phyloP scores from a whole-genome alignment of 2,329 filamentous ascomycete species.

The Neopestalotiopsis sp. region DNA sequence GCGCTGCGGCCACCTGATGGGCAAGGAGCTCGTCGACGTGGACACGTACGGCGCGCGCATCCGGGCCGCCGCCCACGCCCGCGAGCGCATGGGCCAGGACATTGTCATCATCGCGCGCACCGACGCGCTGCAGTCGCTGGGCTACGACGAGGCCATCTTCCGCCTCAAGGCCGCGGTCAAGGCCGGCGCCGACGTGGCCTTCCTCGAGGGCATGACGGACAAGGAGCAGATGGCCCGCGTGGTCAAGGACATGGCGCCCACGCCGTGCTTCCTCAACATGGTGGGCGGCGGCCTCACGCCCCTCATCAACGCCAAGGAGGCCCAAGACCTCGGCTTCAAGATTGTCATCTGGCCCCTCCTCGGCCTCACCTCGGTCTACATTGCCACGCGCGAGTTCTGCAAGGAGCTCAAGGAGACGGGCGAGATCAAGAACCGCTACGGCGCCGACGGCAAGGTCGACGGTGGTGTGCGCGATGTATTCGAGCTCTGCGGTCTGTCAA shows the following conservation, averaged over 20 bases:
- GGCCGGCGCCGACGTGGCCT: slow-evolving; percentile 57
- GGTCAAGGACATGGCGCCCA: slow-evolving; percentile 41
- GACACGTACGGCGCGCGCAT: slow-evolving; percentile 36
- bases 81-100: slow-evolving; percentile 48
- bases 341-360: slow-evolving; percentile 40
- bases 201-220: slow-evolving; percentile 57
- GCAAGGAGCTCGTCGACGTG: slow-evolving; percentile 38
- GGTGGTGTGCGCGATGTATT: slow-evolving; percentile 37
- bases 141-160: slow-evolving; percentile 56
- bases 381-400: slow-evolving; percentile 37
- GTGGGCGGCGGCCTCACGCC: slow-evolving; percentile 40
- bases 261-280: slow-evolving; percentile 39
- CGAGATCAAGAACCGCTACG: slow-evolving; percentile 34
- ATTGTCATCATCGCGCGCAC: slow-evolving; percentile 65
- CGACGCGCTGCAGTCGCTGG: slow-evolving; percentile 56
- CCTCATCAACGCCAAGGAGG: slow-evolving; percentile 33
- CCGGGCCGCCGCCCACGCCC: slow-evolving; percentile 37
- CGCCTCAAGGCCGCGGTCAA: slow-evolving; percentile 51
- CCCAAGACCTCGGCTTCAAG: slow-evolving; percentile 35
- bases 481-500: slow-evolving; percentile 35
- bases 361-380: slow-evolving; percentile 36
- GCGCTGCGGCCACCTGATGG: slow-evolving; percentile 42
- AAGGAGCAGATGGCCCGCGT: slow-evolving; percentile 48
- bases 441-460: slow-evolving; percentile 30
- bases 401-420: slow-evolving; percentile 38